These are phyloP conservation scores for Panaeolus papilionaceus DNA, from an alignment of 768 basidiomycete genomes.

Conservation along the genomic window DNA sequence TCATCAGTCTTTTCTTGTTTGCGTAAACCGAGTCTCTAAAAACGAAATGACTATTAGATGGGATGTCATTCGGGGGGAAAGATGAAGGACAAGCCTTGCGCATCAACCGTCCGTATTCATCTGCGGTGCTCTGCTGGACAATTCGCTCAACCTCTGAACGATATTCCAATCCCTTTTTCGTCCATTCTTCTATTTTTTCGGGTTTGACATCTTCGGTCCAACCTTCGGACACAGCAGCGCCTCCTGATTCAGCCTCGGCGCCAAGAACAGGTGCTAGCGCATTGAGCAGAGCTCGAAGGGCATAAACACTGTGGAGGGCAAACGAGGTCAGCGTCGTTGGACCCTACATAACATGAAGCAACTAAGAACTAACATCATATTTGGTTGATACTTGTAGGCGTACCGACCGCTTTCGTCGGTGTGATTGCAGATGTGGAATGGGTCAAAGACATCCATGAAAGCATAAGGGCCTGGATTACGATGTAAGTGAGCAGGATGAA, in stretches of 20 bases:
- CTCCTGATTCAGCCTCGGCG: constrained; percentile 66
- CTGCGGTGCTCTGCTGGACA: constrained; percentile 61
- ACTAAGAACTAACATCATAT: constrained; percentile 67
- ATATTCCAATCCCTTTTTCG: constrained; percentile 56
- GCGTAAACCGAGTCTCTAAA: constrained; percentile 79
- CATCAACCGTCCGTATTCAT: constrained; percentile 74
- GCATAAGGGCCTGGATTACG: constrained; percentile 75
- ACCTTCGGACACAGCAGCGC: constrained; percentile 56
- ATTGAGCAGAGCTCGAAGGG: constrained; percentile 76
- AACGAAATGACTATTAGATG: constrained; percentile 1
- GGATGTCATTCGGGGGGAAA: background rate
- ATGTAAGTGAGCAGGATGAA: constrained; percentile 4
- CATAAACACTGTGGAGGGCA: constrained; percentile 62
- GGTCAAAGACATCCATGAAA: constrained; percentile 94
- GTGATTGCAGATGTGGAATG: constrained; percentile 90
- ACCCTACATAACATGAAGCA: background rate
- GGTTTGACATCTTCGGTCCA: constrained; percentile 66
- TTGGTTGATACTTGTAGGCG: constrained; percentile 78
- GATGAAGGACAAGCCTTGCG: constrained; percentile 55
- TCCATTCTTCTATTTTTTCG: constrained; percentile 69
- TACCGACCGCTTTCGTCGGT: constrained; percentile 81
- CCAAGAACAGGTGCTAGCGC: constrained; percentile 88
- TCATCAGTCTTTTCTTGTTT: constrained; percentile 65
- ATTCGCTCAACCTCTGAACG: constrained; percentile 67
- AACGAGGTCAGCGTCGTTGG: background rate